These are phyloP conservation scores for Xylaria grammica DNA, from an alignment of 495 filamentous ascomycete species.

Conservation along the genomic window DNA sequence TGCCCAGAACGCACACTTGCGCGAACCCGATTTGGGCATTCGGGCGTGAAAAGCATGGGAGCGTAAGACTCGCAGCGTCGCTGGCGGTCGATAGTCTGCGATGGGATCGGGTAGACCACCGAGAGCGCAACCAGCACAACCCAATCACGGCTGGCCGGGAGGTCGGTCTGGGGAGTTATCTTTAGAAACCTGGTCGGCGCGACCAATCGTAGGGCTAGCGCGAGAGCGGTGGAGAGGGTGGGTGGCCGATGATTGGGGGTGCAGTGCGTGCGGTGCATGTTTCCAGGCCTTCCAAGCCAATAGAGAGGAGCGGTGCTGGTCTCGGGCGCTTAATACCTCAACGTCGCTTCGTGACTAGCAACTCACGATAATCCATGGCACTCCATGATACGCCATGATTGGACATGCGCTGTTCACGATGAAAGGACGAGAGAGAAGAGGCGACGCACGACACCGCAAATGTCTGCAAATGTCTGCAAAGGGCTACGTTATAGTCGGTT, in stretches of 20 bases:
- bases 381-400: slow-evolving; percentile 29
- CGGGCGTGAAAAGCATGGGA: slow-evolving; percentile 29
- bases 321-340: slow-evolving; percentile 39
- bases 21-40: slow-evolving; percentile 33
- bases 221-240: slow-evolving; percentile 26
- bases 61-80: slow-evolving; percentile 24
- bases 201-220: slow-evolving; percentile 33
- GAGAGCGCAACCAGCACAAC: slow-evolving; percentile 21
- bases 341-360: slow-evolving; percentile 25
- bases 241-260: slow-evolving; percentile 31
- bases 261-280: slow-evolving; percentile 21
- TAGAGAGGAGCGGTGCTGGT: slow-evolving; percentile 26
- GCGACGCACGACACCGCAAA: background rate
- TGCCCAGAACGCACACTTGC: slow-evolving; percentile 25
- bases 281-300: slow-evolving; percentile 25
- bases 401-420: slow-evolving; percentile 27
- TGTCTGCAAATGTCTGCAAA: background rate
- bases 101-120: slow-evolving; percentile 26
- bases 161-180: slow-evolving; percentile 32
- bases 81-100: slow-evolving; percentile 25
- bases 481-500: slow-evolving; percentile 1
- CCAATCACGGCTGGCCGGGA: slow-evolving; percentile 23
- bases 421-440: slow-evolving; percentile 7
- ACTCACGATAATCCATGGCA: slow-evolving; percentile 17
- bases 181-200: slow-evolving; percentile 29